These are phyloP conservation scores for Prunus armeniaca DNA, from an alignment of 306 rosid genomes.

Conservation along the genomic window DNA sequence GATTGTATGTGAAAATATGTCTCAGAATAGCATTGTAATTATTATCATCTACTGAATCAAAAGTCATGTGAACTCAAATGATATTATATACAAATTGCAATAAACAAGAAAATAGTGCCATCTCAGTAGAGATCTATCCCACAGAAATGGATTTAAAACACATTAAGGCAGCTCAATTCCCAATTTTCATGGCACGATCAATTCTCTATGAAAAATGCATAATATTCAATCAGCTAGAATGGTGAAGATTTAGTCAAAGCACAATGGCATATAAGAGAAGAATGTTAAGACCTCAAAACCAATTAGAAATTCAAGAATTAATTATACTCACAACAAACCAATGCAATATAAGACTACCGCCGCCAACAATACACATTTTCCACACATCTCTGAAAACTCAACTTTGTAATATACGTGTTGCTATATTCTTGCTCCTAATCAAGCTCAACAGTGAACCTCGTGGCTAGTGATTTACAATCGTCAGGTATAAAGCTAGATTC, in stretches of 20 bases:
- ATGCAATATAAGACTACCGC: not conserved
- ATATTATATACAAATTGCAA: not conserved
- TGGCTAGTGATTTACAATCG: conserved; percentile 2
- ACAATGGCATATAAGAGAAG: not conserved
- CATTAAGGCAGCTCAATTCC: not conserved
- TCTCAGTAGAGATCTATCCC: not conserved
- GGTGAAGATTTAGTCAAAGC: not conserved
- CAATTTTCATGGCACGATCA: not conserved
- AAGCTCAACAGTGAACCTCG: not conserved
- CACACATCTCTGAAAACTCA: not conserved
- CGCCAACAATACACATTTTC: not conserved
- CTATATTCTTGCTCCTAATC: not conserved
- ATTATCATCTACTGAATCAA: not conserved
- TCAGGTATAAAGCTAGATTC: not conserved
- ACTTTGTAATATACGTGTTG: not conserved
- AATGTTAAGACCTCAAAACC: not conserved
- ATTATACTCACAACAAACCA: not conserved
- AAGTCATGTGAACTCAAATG: not conserved
- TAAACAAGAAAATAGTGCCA: not conserved
- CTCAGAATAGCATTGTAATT: not conserved
- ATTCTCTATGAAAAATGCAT: not conserved
- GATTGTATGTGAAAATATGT: conserved; percentile 10
- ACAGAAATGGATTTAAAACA: not conserved
- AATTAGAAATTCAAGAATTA: not conserved
- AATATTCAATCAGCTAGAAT: not conserved